Evolutionary conservation across 1,284 basidiomycete genomes (phyloP).

Genomic region (Coriolopsis trogii): DNA sequence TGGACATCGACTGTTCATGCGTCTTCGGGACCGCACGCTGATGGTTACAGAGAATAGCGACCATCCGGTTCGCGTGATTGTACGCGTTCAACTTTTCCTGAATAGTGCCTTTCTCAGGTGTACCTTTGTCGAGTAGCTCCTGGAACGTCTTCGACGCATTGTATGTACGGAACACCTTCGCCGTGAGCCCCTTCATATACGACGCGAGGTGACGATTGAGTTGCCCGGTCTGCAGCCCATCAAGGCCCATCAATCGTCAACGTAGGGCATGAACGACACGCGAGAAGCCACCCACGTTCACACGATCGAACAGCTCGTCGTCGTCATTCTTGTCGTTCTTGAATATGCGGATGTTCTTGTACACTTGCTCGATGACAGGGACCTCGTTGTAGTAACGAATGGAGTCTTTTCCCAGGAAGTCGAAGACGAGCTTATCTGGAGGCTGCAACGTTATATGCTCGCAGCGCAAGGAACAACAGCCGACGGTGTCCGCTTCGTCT

Average conservation of each 20-base stretch:
- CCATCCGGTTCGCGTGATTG: constrained; percentile 93
- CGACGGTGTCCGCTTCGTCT: constrained; percentile 96
- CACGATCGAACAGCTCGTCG: constrained; percentile 93
- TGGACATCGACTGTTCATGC: constrained; percentile 90
- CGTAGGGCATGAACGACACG: neutral
- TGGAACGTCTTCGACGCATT: constrained; percentile 97
- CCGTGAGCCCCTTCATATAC: constrained; percentile 96
- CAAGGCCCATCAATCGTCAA: neutral
- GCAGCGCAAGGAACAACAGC: constrained; percentile 94
- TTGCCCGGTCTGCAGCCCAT: constrained; percentile 67
- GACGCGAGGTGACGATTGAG: constrained; percentile 90
- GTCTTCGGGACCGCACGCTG: constrained; percentile 91
- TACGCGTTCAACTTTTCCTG: constrained; percentile 95
- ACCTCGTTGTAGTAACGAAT: constrained; percentile 95
- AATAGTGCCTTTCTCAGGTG: constrained; percentile 71
- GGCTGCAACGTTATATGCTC: constrained; percentile 92
- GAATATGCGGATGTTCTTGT: constrained; percentile 49
- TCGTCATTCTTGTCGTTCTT: constrained; percentile 88
- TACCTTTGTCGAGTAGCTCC: constrained; percentile 78
- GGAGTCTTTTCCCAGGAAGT: constrained; percentile 97
- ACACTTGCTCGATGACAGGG: constrained; percentile 77
- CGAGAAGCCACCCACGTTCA: constrained; percentile 61
- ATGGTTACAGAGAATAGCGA: constrained; percentile 98
- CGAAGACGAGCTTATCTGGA: constrained; percentile 87
- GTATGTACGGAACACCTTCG: constrained; percentile 99